Evolutionary conservation across 2,329 filamentous ascomycete species (phyloP).

Genomic region (Aspergillus carbonarius): DNA sequence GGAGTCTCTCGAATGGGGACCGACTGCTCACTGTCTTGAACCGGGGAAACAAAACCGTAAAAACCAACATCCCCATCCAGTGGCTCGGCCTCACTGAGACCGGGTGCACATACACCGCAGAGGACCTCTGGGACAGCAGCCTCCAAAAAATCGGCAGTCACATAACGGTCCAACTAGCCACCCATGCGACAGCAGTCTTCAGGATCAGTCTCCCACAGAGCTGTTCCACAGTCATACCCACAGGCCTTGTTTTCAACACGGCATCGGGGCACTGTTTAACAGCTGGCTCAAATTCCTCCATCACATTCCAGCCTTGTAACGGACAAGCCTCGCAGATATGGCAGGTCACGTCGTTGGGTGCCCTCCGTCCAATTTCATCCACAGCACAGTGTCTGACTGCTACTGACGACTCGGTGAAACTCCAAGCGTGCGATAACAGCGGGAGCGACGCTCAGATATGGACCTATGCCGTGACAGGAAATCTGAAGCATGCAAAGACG

Average conservation of each 20-base stretch:
- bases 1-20: slow-evolving; percentile 49
- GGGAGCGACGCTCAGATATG: slow-evolving; percentile 37
- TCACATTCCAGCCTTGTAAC: slow-evolving; percentile 40
- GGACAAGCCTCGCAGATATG: slow-evolving; percentile 47
- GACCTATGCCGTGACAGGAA: slow-evolving; percentile 47
- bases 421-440: slow-evolving; percentile 15
- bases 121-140: slow-evolving; percentile 47
- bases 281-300: slow-evolving; percentile 22
- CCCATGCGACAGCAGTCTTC: slow-evolving; percentile 46
- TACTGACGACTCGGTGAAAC: slow-evolving; percentile 10
- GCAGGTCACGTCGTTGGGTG: slow-evolving; percentile 35
- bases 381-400: slow-evolving; percentile 35
- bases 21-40: slow-evolving; percentile 51
- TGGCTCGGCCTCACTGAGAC: slow-evolving; percentile 37
- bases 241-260: slow-evolving; percentile 53
- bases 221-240: slow-evolving; percentile 37
- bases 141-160: slow-evolving; percentile 20
- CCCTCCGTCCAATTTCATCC: slow-evolving; percentile 41
- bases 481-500: slow-evolving; percentile 39
- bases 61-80: slow-evolving; percentile 34
- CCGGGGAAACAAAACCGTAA: slow-evolving; percentile 32
- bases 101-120: slow-evolving; percentile 33
- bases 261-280: slow-evolving; percentile 47
- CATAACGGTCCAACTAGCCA: slow-evolving; percentile 31
- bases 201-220: slow-evolving; percentile 38